Conservation (phyloP, 345 rosid species). For the Aquilaria yunnanensis region DNA sequence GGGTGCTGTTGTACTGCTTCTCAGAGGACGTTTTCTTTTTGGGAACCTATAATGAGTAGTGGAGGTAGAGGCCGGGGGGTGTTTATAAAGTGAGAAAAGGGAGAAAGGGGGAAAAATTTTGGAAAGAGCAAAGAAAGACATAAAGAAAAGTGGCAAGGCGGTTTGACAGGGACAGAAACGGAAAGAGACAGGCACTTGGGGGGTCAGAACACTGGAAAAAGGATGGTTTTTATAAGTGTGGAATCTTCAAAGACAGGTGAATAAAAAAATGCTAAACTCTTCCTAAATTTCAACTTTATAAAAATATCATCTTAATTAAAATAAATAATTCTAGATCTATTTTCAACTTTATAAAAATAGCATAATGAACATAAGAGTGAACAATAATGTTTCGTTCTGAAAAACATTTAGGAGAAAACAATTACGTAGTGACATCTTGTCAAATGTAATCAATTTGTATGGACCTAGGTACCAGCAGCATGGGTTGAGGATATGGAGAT, state of each 20-base stretch:
- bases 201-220: conserved; percentile 13
- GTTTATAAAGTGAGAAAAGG: conserved; percentile 17
- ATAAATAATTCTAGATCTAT: neutral
- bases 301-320: neutral
- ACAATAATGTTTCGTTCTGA: too few species aligned
- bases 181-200: conserved; percentile 17
- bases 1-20: neutral
- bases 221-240: conserved; percentile 19
- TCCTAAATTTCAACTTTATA: neutral
- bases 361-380: too few species aligned
- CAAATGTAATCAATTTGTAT: too few species aligned
- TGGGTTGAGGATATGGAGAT: too few species aligned
- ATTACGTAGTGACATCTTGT: too few species aligned
- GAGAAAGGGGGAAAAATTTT: neutral
- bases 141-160: conserved; percentile 22
- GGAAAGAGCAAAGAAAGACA: too few species aligned
- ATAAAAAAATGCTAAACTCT: neutral
- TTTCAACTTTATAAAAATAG: neutral
- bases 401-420: too few species aligned
- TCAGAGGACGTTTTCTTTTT: neutral
- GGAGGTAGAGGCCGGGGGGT: conserved; percentile 15
- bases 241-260: conserved; percentile 15
- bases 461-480: too few species aligned
- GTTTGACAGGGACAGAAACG: conserved; percentile 35
- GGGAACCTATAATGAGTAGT: neutral